Base-by-base conservation (phyloP, 345 rosid genomes). In the Aegle marmelos region DNA sequence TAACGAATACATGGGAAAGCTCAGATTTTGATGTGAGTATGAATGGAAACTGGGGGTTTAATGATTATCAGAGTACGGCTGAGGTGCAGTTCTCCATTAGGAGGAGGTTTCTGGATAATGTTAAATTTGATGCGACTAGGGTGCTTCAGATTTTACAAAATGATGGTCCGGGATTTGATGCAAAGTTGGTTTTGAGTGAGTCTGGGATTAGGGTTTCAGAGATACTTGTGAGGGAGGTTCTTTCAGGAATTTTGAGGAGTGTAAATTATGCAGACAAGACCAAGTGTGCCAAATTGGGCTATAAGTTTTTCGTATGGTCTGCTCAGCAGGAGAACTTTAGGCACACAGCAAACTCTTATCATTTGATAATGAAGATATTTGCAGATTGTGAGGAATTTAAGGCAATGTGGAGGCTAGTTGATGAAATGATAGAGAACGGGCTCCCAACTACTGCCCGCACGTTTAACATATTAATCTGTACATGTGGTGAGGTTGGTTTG, bases 331-430 rank as follows among this genome's bases (percentile, higher is more conserved):
- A 83, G 50, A 77, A 83, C 77, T 91, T 87, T 80, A 91, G 81
- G 87, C 98, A 92, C 87, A 87, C 97, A 0, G 82, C 84, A 5
- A 88, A 87, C 80, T 39, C 90, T 0, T 95, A 92, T 81, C 91
- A 93, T 84, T 83, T 87, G 86, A 88, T 93, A 79, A 89, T 95
- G 97, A 89, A 92, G 84, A 89, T 92, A 79, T 87, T 90, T 82
- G 91, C 97, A 2, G 90, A 89, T 24, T 90, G 96, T 68, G 93
- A 88, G 19, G 97, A 92, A 87, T 91, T 80, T 75, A 91, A 84
- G 92, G 93, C 98, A 72, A 95, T 95, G 94, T 91, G 98, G 97
- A 90, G 94, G 80, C 81, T 93, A 58, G 90, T 88, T 3, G 97
- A 93, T 82, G 98, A 93, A 85, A 95, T 93, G 99, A 84, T 84